phyloP scores from a whole-genome alignment of 2,329 filamentous ascomycete genomes.

The Pleochaeta shiraiana region DNA sequence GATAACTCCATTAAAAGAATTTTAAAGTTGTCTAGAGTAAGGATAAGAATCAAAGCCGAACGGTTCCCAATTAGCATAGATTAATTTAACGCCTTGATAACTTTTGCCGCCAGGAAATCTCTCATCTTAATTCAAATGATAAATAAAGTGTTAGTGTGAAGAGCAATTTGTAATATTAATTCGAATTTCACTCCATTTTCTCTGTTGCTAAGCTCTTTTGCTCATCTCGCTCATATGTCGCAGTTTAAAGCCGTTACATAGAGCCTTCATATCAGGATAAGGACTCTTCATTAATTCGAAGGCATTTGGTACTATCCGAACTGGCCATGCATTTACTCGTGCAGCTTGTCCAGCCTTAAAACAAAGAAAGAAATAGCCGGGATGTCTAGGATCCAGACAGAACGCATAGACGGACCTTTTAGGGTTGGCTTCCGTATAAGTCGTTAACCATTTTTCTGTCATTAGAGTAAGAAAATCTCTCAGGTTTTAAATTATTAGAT shows the following conservation, averaged over 20 bases:
- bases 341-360: constrained; percentile 78
- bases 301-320: constrained; percentile 80
- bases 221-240: constrained; percentile 12
- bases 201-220: constrained; percentile 8
- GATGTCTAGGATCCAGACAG: constrained; percentile 78
- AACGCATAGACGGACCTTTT: constrained; percentile 87
- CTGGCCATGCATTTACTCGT: constrained; percentile 53
- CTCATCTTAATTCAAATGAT: no score
- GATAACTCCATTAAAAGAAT: no score
- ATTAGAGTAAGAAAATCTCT: constrained; percentile 5
- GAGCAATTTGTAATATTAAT: no score
- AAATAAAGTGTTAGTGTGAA: no score
- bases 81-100: no score
- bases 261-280: constrained; percentile 84
- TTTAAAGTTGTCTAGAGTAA: no score
- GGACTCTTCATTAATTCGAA: constrained; percentile 76
- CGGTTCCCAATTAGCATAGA: no score
- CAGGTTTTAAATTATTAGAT: not conserved
- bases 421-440: constrained; percentile 91
- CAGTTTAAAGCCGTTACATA: constrained; percentile 91
- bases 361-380: constrained; percentile 87
- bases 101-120: no score
- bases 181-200: no score
- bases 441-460: constrained; percentile 82
- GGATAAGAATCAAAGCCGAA: no score